A percentile compares a stretch with the other conserved stretches of the same genome.
phyloP scores from a whole-genome alignment of 176 grass and related monocot species.

The Dendrocalamus sinicus region DNA sequence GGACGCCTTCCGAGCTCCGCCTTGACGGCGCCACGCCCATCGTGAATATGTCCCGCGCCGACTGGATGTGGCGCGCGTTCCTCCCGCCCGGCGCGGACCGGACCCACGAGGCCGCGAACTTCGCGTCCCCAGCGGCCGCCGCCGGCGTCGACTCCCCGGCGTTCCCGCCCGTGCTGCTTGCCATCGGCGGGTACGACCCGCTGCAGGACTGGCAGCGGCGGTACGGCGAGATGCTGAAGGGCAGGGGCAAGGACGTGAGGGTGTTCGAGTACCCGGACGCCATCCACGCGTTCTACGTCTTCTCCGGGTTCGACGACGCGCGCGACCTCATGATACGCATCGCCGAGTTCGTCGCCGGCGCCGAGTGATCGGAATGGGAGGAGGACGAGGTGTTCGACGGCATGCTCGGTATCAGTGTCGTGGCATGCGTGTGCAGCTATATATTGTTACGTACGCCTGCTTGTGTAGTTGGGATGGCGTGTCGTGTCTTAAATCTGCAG shows the following conservation, averaged over 20 bases:
- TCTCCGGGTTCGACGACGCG: constrained; percentile 64
- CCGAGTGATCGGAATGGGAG: background rate
- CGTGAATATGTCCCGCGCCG: constrained; percentile 53
- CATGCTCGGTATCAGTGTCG: background rate
- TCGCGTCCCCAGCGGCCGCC: background rate
- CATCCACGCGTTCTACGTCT: constrained; percentile 88
- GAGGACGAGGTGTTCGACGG: background rate
- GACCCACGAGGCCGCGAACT: constrained; percentile 54
- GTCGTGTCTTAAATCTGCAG: background rate
- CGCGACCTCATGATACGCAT: constrained; percentile 59
- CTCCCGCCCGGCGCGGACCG: constrained; percentile 55
- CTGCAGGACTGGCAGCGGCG: constrained; percentile 63
- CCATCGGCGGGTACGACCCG: constrained; percentile 61
- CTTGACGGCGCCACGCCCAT: constrained; percentile 53
- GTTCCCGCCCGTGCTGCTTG: constrained; percentile 60
- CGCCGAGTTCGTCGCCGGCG: constrained; percentile 51
- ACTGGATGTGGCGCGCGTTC: constrained; percentile 81
- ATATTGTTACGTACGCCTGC: background rate
- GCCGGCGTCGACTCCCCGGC: constrained; percentile 2
- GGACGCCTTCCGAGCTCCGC: constrained; percentile 56
- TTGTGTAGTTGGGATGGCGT: background rate
- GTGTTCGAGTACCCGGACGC: constrained; percentile 64
- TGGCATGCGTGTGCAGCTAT: background rate
- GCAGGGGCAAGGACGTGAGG: constrained; percentile 37
- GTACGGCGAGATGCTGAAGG: constrained; percentile 51